Evolutionary conservation across 805 yeast genomes (phyloP).

Genomic region (Saccharomycopsis olivae): DNA sequence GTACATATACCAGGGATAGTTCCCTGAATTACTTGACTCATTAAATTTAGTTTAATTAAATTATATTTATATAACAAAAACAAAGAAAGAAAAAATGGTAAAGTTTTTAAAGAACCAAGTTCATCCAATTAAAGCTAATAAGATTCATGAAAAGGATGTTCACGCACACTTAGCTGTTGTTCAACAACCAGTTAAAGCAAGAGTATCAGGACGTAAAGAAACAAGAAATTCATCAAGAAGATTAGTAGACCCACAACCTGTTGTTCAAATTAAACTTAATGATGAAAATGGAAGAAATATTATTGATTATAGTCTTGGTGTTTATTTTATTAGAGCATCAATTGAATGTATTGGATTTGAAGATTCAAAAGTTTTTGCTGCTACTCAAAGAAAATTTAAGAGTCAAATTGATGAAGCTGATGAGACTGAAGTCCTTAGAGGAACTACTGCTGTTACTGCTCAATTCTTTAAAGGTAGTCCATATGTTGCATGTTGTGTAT

Average conservation of each 20-base stretch:
- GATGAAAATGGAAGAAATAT: conserved; percentile 12
- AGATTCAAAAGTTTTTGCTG: conserved; percentile 9
- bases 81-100: conserved; percentile 9
- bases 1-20: no score
- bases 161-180: conserved; percentile 12
- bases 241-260: conserved; percentile 18
- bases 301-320: conserved; percentile 15
- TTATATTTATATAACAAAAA: no score
- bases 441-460: conserved; percentile 16
- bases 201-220: conserved; percentile 17
- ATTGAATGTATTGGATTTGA: conserved; percentile 16
- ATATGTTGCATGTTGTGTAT: conserved; percentile 16
- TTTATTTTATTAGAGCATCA: conserved; percentile 16
- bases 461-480: conserved; percentile 17
- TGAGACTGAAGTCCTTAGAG: conserved; percentile 14
- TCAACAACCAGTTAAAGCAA: conserved; percentile 18
- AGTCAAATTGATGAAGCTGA: neutral
- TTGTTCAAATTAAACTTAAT: conserved; percentile 13
- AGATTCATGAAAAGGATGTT: conserved; percentile 1
- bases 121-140: conserved; percentile 5
- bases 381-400: conserved; percentile 15
- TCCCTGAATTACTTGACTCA: no score
- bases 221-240: conserved; percentile 17
- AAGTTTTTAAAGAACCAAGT: conserved; percentile 18
- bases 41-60: no score